Evolutionary conservation across 352 stramenopile genomes (phyloP), one percentile per base, ranked within the genome.

Genomic region (Phytopythium sindhum): DNA sequence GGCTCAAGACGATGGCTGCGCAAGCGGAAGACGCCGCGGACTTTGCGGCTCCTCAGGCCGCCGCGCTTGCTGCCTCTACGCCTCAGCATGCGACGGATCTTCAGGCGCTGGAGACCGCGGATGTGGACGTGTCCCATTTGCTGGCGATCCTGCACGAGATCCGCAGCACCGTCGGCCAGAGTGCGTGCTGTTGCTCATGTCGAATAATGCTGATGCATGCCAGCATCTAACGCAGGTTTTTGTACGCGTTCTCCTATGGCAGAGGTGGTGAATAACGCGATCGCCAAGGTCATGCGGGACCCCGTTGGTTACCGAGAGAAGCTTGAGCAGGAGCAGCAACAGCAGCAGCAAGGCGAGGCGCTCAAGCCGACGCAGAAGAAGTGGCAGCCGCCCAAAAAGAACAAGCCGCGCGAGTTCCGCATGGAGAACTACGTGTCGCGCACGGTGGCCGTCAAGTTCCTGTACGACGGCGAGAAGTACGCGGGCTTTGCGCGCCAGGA

Each of bases 391-490:
- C 71, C 77, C 39, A 82, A 82, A 47, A 89, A 90, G 66, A 75
- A 81, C 52, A 81, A 84, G 66, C 77, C 84, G 64, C 81, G 83
- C 44, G 81, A 83, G 62, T 93, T 93, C 62, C 64, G 76, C 35
- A 91, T 95, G 74, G 78, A 69, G 65, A 95, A 89, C 57, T 96
- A 96, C 68, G 70, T 65, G 31, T 73, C 81, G 51, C 86, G 89
- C 54, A 61, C 79, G 11, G 69, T 96, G 23, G 87, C 84, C 7
- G 69, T 96, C 64, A 93, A 95, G 73, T 92, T 96, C 50, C 55
- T 93, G 52, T 96, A 96, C 66, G 39, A 89, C n/a, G 89, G 90
- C 37, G 86, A 95, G 61, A 90, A 90, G 33, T 97, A 96, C 62
- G 74, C 85, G 15, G 90, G 90, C n/a, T 95, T 96, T 74, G 88